phyloP scores from a whole-genome alignment of 768 basidiomycete genomes.

The Tylopilus sp. region DNA sequence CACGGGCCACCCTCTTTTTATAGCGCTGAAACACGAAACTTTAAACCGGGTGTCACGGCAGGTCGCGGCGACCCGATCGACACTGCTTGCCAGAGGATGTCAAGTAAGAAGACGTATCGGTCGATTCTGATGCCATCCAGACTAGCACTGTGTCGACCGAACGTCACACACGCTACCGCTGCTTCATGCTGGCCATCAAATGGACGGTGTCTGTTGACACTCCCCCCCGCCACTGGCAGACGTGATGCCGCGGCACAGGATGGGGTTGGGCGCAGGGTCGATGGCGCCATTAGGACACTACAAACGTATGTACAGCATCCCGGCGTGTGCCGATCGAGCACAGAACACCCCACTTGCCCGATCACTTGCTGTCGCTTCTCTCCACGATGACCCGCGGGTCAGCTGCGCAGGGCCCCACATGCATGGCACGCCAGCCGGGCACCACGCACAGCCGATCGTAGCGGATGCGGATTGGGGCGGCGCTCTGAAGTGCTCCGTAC shows the following conservation, averaged over 20 bases:
- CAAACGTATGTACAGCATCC: neutral
- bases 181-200: too few relatives aligned
- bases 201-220: neutral
- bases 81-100: neutral
- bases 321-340: neutral
- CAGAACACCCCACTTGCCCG: neutral
- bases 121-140: neutral
- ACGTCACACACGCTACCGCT: neutral
- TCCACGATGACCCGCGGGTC: neutral
- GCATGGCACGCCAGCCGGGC: neutral
- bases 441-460: neutral
- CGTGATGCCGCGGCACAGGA: neutral
- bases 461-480: neutral
- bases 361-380: neutral
- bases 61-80: neutral
- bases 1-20: neutral
- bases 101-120: neutral
- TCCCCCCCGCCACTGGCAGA: too few relatives aligned
- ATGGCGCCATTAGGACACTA: neutral
- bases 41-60: neutral
- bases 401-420: neutral
- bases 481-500: neutral
- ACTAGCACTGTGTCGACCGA: neutral
- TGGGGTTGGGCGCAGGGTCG: neutral
- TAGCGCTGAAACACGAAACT: constrained; percentile 10